A percentile compares a stretch with the other conserved stretches of the same genome.
Evolutionary conservation across 768 basidiomycete species (phyloP).

Genomic region (Termitomyces eurrhizus): DNA sequence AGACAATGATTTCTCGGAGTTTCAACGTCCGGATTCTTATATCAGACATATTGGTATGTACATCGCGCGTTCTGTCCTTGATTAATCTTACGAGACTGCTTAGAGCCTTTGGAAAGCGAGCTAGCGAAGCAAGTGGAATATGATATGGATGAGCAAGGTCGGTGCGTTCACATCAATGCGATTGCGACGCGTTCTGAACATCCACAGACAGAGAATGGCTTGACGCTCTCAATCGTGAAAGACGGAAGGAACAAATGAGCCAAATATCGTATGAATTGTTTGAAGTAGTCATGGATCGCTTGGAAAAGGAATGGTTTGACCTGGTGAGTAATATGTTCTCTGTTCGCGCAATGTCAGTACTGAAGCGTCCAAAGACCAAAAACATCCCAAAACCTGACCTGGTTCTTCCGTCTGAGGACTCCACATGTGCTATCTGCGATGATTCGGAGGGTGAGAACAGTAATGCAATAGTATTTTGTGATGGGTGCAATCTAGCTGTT

Average conservation of each 20-base stretch:
- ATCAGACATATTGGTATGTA: conserved; percentile 83
- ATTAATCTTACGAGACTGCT: conserved; percentile 2
- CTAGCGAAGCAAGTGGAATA: conserved; percentile 94
- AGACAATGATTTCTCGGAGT: conserved; percentile 66
- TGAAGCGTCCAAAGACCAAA: conserved; percentile 61
- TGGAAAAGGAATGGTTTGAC: conserved; percentile 99
- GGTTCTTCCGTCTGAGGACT: conserved; percentile 90
- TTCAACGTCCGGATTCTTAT: conserved; percentile 77
- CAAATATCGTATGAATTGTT: conserved; percentile 81
- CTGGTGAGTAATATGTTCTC: conserved; percentile 50
- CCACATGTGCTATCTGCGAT: conserved; percentile 95
- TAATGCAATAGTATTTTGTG: conserved; percentile 98
- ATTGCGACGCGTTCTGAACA: not conserved
- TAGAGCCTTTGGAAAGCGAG: conserved; percentile 91
- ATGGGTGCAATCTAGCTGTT: conserved; percentile 98
- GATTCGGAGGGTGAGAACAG: conserved; percentile 98
- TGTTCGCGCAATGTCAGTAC: not conserved
- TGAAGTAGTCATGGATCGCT: conserved; percentile 93
- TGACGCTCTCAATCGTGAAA: conserved; percentile 75
- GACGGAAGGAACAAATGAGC: conserved; percentile 72
- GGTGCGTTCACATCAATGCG: conserved; percentile 14
- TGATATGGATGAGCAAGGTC: conserved; percentile 99
- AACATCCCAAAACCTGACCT: conserved; percentile 87
- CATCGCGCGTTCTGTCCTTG: conserved; percentile 3
- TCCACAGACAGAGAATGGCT: conserved; percentile 90